Percentiles rank a stretch among this genome's conserved stretches.
Conservation (phyloP, 495 filamentous ascomycete species). For the Pseudevernia furfuracea region DNA sequence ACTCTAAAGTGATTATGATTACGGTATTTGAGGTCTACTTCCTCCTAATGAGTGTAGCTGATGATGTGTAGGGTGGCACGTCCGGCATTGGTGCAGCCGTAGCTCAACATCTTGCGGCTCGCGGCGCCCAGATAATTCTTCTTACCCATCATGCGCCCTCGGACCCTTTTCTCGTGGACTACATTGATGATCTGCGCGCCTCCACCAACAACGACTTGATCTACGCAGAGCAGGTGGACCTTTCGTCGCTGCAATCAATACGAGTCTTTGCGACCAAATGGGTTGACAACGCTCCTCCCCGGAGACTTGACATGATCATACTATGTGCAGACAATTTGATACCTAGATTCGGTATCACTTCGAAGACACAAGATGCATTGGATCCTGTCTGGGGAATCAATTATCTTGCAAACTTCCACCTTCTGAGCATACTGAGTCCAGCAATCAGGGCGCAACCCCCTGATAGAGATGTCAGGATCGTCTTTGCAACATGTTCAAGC, state of each 20-base stretch:
- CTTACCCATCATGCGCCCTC: conserved; percentile 72
- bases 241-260: conserved; percentile 77
- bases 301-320: conserved; percentile 88
- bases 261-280: conserved; percentile 96
- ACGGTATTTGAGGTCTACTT: conserved; percentile 46
- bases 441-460: conserved; percentile 82
- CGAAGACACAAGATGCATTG: conserved; percentile 63
- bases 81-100: conserved; percentile 82
- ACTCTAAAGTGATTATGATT: conserved; percentile 85
- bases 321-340: conserved; percentile 73
- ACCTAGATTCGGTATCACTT: conserved; percentile 47
- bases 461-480: conserved; percentile 83
- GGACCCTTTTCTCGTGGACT: conserved; percentile 85
- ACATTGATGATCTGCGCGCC: conserved; percentile 77
- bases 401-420: conserved; percentile 90
- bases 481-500: conserved; percentile 77
- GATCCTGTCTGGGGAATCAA: conserved; percentile 91
- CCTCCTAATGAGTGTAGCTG: background rate
- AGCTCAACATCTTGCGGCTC: conserved; percentile 62
- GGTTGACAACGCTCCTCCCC: conserved; percentile 89
- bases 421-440: conserved; percentile 82
- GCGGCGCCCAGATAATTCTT: conserved; percentile 86
- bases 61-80: conserved; percentile 63
- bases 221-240: conserved; percentile 90
- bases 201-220: conserved; percentile 80